Base-by-base conservation (phyloP, 139 green algal species). In the Chlamydomonas sp. region DNA sequence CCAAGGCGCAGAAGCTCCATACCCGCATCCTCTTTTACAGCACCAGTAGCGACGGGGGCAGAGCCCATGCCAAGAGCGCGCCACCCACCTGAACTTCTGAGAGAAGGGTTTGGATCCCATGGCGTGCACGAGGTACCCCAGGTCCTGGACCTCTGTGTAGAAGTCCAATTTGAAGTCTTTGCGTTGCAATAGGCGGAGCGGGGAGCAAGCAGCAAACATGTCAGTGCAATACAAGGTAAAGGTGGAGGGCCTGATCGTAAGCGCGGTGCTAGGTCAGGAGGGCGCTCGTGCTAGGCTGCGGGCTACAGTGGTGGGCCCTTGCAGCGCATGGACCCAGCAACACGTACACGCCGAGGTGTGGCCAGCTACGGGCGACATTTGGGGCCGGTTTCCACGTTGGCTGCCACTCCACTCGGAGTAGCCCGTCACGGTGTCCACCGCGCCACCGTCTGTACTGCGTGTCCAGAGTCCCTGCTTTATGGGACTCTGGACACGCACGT, bases 141-240 rank as follows among this genome's bases (percentile, higher is more conserved):
- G 93, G 87, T 98, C 96, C 85, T 98, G 95, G 14, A 98, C 96
- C 89, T 99, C 92, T 2, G 96, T 96, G 92, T 98, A 99, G 83
- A 95, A 99, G 31, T 98, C 96, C 8, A 98, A 92, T 68, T 95
- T 95, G 86, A 99, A 97, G 1, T 91, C 92, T 94, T 14, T 71
- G 66, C 66, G 10, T 71, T 71, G 66, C 66, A 71, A 71, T 71
- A 71, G 66, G 10, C 10, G 66, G 12, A 71, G 10, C 66, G 62
- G 4, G 77, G n/a, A 12, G 72, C 72, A 6, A 78, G 67, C 12
- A 73, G 20, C 12, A 15, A 73, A 20, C 4, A 15, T 15, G 12
- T 73, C 9, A 73, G 67, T 68, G 63, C 8, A 68, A n/a, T 8
- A 78, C 60, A n/a, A 4, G n/a, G 73, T 5, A n/a, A 20, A 5